Evolutionary conservation across 805 yeast genomes (phyloP).

Genomic region (Candida ipomoeae): DNA sequence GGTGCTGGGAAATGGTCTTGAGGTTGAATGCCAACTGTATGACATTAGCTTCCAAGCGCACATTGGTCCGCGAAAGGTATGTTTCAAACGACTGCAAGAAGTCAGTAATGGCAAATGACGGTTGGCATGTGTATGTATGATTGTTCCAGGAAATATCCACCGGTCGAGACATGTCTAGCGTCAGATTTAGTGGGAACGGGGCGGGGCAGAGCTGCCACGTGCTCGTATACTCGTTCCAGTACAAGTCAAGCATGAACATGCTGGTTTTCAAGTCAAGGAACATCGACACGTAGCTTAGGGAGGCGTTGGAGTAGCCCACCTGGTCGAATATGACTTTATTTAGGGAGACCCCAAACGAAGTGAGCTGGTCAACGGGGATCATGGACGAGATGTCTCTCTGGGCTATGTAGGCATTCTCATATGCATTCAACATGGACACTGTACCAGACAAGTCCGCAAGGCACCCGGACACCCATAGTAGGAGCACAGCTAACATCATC

Average conservation of each 20-base stretch:
- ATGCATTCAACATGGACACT: not conserved
- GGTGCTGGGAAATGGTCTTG: constrained; percentile 25
- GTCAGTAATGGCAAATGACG: constrained; percentile 22
- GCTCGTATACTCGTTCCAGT: constrained; percentile 45
- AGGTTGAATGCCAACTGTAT: constrained; percentile 29
- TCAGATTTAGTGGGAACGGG: constrained; percentile 28
- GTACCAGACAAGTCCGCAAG: not conserved
- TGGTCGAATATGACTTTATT: constrained; percentile 25
- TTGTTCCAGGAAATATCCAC: constrained; percentile 26
- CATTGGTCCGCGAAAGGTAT: constrained; percentile 26
- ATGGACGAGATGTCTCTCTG: constrained; percentile 33
- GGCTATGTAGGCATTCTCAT: constrained; percentile 23
- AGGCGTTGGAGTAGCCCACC: constrained; percentile 24
- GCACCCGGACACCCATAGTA: not conserved
- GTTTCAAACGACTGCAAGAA: constrained; percentile 19
- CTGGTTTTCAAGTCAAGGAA: constrained; percentile 17
- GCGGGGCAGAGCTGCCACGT: constrained; percentile 57
- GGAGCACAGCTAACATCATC: too few relatives aligned
- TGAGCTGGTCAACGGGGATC: constrained; percentile 32
- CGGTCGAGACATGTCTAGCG: constrained; percentile 15
- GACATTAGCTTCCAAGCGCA: constrained; percentile 30
- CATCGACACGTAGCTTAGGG: constrained; percentile 6
- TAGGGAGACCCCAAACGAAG: constrained; percentile 31
- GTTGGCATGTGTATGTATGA: constrained; percentile 25
- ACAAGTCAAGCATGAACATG: constrained; percentile 39